Base-by-base conservation (phyloP, 2,329 filamentous ascomycete genomes). In the Torrubiella hemipterigena region DNA sequence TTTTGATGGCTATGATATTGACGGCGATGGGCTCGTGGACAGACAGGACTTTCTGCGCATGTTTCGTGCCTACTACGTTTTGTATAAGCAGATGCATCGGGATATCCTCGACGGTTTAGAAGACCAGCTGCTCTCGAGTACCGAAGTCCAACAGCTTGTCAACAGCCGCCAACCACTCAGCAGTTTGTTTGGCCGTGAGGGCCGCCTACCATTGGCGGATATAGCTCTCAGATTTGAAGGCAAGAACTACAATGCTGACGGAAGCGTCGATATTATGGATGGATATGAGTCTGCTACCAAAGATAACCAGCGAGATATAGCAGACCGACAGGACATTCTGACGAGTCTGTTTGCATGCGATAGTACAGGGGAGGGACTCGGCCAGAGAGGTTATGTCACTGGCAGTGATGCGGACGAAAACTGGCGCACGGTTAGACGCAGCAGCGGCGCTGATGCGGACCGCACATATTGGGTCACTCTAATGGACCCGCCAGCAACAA, bases 1-100 rank as follows among this genome's bases (percentile, higher is more conserved):
- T 3, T 93, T 96, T 48, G 73, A 83, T 34, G 87, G 85, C 10
- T 96, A 94, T 47, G 91, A 98, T 47, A 73, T 94, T 30, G 84
- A 96, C 45, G 71, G 72, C 2, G 87, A 96, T 55, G 87, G 87
- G 9, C 93, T 72, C 42, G 79, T 96, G 25, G 77, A 79, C 44
- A 72, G 91, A 12, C 78, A 79, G 43, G 89, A 98, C 51, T 93
- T 95, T 45, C 57, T 96, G 19, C 77, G 87, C 34, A 81, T 98
- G 57, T 94, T 96, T 54, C 71, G 84, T 26, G 89, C 89, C 0
- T 94, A 93, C 52, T 96, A 93, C 53, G 77, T 83, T 3, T 71
- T 95, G 7, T 91, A 86, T 49, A 85, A 87, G 48, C 82, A 94
- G 49, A 77, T 94, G 55, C 86, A 91, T 37, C 74, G 75, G 37